Conservation (phyloP, 2,329 filamentous ascomycete genomes). For the Sordariomycetes sp. region DNA sequence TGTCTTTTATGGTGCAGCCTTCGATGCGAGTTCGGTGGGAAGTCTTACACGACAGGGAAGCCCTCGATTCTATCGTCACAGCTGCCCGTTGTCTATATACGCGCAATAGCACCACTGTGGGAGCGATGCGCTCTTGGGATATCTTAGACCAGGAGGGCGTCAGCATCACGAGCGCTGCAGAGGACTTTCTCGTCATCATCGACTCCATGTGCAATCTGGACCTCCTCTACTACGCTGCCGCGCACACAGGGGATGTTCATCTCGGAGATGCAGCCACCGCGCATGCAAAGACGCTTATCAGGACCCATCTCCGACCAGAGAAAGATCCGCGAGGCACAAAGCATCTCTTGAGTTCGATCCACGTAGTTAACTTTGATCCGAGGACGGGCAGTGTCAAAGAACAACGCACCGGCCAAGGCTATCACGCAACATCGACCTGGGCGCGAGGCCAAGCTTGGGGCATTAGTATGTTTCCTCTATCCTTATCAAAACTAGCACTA, state of each 20-base stretch:
- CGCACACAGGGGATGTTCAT: constrained; percentile 15
- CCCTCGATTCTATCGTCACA: constrained; percentile 27
- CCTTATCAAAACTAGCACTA: too few species aligned
- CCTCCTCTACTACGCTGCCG: constrained; percentile 23
- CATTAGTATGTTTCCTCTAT: too few species aligned
- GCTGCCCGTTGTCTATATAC: constrained; percentile 33
- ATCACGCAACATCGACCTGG: constrained; percentile 36
- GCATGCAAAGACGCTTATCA: constrained; percentile 30
- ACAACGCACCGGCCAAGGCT: constrained; percentile 38
- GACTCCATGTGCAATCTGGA: constrained; percentile 31
- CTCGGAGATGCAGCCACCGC: constrained; percentile 18
- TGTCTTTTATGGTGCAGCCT: constrained; percentile 44
- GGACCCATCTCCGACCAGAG: constrained; percentile 29
- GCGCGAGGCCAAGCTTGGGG: constrained; percentile 42
- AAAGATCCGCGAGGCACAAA: constrained; percentile 5
- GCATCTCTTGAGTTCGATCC: constrained; percentile 26
- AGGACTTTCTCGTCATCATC: constrained; percentile 31
- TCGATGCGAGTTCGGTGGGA: constrained; percentile 39
- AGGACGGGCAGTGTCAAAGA: constrained; percentile 29
- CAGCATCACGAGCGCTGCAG: constrained; percentile 16
- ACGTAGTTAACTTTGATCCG: constrained; percentile 40
- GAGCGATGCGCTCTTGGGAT: constrained; percentile 41
- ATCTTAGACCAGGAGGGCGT: constrained; percentile 18
- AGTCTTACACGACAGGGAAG: constrained; percentile 25
- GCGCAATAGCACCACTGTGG: constrained; percentile 29